Evolutionary conservation across 768 basidiomycete genomes (phyloP).

Genomic region (Tulasnella sp.): DNA sequence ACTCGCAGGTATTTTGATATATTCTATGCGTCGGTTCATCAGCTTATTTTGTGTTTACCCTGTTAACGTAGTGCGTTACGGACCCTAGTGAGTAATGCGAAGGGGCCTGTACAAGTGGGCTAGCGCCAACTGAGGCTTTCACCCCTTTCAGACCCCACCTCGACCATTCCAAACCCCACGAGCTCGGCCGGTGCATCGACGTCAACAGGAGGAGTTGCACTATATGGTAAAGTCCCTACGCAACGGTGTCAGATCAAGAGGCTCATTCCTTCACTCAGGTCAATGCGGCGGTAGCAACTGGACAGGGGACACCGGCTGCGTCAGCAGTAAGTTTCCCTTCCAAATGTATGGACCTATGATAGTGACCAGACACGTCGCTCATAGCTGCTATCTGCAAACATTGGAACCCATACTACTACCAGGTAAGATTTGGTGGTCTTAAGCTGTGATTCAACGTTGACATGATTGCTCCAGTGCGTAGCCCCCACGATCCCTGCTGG

Average conservation of each 20-base stretch:
- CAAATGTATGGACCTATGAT: no score
- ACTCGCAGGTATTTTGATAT: neutral
- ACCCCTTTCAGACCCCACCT: neutral
- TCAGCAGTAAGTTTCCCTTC: neutral
- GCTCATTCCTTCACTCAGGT: neutral
- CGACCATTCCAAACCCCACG: neutral
- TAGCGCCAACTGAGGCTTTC: neutral
- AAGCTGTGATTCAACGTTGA: neutral
- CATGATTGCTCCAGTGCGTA: neutral
- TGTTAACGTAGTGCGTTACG: neutral
- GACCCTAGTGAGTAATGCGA: neutral
- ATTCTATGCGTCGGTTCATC: neutral
- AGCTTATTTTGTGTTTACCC: neutral
- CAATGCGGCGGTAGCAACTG: neutral
- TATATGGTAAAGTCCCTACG: neutral
- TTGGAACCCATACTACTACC: neutral
- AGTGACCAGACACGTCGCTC: neutral
- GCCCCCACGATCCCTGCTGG: neutral
- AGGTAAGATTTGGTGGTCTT: neutral
- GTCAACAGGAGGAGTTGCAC: neutral
- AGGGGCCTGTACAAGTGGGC: neutral
- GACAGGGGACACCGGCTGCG: neutral
- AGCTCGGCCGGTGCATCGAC: neutral
- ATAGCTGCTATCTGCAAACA: slow-evolving; percentile 1
- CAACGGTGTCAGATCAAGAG: neutral